These are phyloP conservation scores for Asterella californica DNA, from an alignment of 225 moss, liverwort and hornwort species.

Conservation along the genomic window DNA sequence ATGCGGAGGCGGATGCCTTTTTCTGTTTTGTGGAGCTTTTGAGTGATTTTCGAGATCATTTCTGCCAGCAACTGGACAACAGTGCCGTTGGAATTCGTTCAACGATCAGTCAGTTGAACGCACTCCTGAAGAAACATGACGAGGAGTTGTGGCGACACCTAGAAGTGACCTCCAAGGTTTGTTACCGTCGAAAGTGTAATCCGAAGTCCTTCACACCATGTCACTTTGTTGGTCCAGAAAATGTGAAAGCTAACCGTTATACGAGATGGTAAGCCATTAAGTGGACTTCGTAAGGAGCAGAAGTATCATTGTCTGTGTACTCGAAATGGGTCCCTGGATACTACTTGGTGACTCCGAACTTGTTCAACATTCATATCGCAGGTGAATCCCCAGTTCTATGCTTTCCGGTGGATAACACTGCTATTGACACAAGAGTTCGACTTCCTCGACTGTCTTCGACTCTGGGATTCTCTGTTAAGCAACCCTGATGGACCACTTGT, in stretches of 20 bases:
- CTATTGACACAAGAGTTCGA: constrained; percentile 87
- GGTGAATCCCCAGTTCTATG: constrained; percentile 98
- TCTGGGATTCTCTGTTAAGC: constrained; percentile 93
- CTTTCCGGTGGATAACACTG: constrained; percentile 95
- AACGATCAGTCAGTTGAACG: constrained; percentile 82
- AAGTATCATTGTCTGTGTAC: background rate
- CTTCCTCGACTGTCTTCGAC: constrained; percentile 75
- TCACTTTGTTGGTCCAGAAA: background rate
- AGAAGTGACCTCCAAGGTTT: constrained; percentile 82
- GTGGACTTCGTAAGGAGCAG: background rate
- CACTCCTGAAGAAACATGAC: constrained; percentile 72
- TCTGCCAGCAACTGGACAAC: constrained; percentile 95
- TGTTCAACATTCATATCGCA: constrained; percentile 27
- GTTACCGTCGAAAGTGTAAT: background rate
- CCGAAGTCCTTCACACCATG: background rate
- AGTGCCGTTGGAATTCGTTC: constrained; percentile 93
- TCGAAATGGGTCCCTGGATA: background rate
- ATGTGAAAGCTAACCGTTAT: background rate
- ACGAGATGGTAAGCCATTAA: background rate
- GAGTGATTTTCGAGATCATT: constrained; percentile 94
- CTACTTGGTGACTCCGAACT: too few relatives aligned
- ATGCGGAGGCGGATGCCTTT: constrained; percentile 92
- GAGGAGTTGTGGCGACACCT: constrained; percentile 97
- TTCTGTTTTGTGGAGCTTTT: constrained; percentile 97
- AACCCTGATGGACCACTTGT: constrained; percentile 94